phyloP scores from a whole-genome alignment of 257 asterid species.

The Leptodermis oblonga region DNA sequence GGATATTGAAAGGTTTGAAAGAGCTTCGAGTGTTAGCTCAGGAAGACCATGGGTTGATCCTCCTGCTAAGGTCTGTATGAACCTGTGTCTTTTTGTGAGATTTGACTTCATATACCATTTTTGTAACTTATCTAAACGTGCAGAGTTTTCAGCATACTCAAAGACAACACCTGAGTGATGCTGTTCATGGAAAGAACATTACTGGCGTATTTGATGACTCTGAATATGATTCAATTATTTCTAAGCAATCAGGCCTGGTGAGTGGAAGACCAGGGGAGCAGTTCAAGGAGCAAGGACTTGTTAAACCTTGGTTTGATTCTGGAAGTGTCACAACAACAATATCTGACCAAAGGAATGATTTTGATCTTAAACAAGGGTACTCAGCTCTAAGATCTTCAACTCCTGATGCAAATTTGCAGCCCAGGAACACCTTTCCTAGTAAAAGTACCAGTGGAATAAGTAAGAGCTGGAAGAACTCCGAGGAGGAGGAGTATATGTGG shows the following conservation, averaged over 20 bases:
- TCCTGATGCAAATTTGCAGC: constrained; percentile 37
- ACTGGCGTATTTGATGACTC: constrained; percentile 39
- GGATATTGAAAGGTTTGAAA: constrained; percentile 52
- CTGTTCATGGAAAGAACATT: constrained; percentile 36
- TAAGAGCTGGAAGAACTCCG: constrained; percentile 77
- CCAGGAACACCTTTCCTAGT: constrained; percentile 29
- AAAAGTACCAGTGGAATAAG: constrained; percentile 38
- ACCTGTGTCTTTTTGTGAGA: constrained; percentile 5
- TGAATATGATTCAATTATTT: constrained; percentile 43
- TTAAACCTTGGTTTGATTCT: constrained; percentile 55
- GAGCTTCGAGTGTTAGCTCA: constrained; percentile 43
- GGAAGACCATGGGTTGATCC: constrained; percentile 60
- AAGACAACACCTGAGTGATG: constrained; percentile 42
- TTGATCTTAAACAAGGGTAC: constrained; percentile 49
- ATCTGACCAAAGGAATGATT: constrained; percentile 51
- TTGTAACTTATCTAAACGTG: constrained; percentile 23
- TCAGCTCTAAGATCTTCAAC: constrained; percentile 28
- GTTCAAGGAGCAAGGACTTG: constrained; percentile 46
- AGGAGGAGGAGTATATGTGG: constrained; percentile 85
- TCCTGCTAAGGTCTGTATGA: constrained; percentile 40
- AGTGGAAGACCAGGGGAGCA: constrained; percentile 43
- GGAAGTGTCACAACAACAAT: constrained; percentile 28
- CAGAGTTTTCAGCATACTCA: constrained; percentile 50
- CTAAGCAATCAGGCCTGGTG: constrained; percentile 39
- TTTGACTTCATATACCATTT: constrained; percentile 8